These are phyloP conservation scores for Claviceps pusilla DNA, from an alignment of 2,329 filamentous ascomycete species.

Conservation along the genomic window DNA sequence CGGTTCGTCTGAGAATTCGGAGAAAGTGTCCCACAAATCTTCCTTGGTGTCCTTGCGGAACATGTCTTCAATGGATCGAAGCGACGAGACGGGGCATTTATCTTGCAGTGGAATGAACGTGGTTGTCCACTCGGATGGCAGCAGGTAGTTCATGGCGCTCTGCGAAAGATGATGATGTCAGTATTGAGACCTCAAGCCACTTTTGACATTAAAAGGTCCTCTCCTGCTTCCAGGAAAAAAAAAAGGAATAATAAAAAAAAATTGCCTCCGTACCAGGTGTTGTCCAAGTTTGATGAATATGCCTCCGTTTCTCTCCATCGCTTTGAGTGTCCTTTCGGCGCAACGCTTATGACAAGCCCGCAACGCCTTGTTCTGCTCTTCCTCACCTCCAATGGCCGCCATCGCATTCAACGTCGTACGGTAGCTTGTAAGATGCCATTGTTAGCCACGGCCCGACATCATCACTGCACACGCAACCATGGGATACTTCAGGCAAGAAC, in stretches of 20 bases:
- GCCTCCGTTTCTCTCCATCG: conserved; percentile 88
- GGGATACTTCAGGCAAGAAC: conserved; percentile 3
- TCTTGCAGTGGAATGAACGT: conserved; percentile 96
- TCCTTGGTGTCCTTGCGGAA: conserved; percentile 70
- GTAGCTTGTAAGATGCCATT: conserved; percentile 44
- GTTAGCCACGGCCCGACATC: background rate
- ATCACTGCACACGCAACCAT: background rate
- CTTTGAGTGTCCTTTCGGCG: conserved; percentile 69
- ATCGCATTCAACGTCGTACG: conserved; percentile 63
- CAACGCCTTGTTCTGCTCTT: conserved; percentile 52
- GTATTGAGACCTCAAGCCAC: background rate
- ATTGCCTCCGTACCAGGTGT: conserved; percentile 47
- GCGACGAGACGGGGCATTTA: conserved; percentile 82
- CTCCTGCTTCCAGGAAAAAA: background rate
- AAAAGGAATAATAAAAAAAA: background rate
- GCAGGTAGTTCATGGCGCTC: conserved; percentile 89
- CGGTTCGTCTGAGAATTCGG: conserved; percentile 62
- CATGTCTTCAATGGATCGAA: conserved; percentile 75
- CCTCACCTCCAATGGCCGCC: conserved; percentile 44
- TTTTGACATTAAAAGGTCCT: too few species aligned
- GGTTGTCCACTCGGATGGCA: conserved; percentile 82
- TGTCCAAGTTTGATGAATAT: conserved; percentile 98
- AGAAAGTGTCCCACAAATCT: conserved; percentile 69
- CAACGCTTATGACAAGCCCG: conserved; percentile 84
- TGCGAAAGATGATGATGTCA: conserved; percentile 14